A percentile compares a stretch with the other conserved stretches of the same genome.
Conservation (phyloP, 1,284 basidiomycete species). For the Irpex rosettiformis region DNA sequence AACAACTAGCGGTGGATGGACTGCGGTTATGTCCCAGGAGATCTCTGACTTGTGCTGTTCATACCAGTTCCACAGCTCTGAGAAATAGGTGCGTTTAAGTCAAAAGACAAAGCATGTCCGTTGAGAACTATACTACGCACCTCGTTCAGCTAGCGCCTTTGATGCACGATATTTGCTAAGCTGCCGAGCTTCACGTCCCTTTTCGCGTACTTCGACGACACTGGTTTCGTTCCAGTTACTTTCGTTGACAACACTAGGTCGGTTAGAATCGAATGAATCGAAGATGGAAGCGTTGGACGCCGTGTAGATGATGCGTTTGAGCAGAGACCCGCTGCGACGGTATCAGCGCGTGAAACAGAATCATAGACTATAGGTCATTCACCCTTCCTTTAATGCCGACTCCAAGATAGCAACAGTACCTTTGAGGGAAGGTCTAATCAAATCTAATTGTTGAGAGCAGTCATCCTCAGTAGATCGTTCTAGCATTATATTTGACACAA, state of each 20-base stretch:
- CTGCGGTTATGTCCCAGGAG: neutral
- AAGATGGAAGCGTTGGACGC: neutral
- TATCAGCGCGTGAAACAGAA: constrained; percentile 47
- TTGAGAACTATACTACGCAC: neutral
- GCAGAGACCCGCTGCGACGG: constrained; percentile 24
- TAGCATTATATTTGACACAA: too few species aligned
- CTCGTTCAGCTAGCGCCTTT: constrained; percentile 67
- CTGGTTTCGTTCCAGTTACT: constrained; percentile 65
- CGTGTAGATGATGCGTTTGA: constrained; percentile 26
- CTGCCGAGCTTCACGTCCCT: constrained; percentile 42
- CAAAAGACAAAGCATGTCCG: neutral
- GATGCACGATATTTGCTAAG: constrained; percentile 50
- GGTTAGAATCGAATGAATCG: neutral
- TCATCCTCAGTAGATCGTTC: neutral
- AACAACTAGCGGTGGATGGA: neutral
- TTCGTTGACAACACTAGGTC: constrained; percentile 23
- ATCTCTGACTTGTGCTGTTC: neutral
- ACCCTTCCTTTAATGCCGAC: neutral
- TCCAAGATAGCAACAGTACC: constrained; percentile 53
- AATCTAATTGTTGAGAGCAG: neutral
- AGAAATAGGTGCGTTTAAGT: neutral
- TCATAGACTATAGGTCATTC: constrained; percentile 11
- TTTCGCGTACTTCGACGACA: constrained; percentile 44
- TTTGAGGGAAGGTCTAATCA: constrained; percentile 37
- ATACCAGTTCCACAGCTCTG: neutral